These are phyloP conservation scores for Pichia kudriavzevii DNA, from an alignment of 1,139 yeast genomes.

Conservation along the genomic window DNA sequence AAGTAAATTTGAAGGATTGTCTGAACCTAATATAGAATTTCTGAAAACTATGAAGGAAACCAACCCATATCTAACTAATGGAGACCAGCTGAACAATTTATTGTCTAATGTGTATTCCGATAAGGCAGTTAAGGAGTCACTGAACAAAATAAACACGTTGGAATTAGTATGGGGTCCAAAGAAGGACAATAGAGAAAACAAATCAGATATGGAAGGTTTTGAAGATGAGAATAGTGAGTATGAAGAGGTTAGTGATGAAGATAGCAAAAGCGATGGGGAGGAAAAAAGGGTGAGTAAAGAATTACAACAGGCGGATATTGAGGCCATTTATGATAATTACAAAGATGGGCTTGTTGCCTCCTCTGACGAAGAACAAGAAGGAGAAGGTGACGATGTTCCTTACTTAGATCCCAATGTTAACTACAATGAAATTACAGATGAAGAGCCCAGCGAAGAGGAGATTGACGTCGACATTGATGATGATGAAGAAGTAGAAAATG, in stretches of 20 bases:
- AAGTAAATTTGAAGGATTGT: conserved; percentile 19
- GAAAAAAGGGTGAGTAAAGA: too few species aligned
- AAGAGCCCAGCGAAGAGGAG: conserved; percentile 30
- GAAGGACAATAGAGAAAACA: conserved; percentile 17
- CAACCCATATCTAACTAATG: conserved; percentile 43
- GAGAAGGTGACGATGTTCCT: conserved; percentile 20
- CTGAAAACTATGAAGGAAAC: conserved; percentile 24
- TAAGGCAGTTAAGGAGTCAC: conserved; percentile 39
- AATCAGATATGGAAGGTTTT: conserved; percentile 16
- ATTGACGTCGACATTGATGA: conserved; percentile 15
- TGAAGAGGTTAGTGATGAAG: conserved; percentile 13
- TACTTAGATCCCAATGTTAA: conserved; percentile 36
- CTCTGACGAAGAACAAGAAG: conserved; percentile 39
- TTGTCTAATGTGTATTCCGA: conserved; percentile 56
- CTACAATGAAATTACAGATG: conserved; percentile 58
- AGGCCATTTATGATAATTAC: conserved; percentile 35
- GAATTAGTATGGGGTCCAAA: conserved; percentile 43
- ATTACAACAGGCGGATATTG: conserved; percentile 11
- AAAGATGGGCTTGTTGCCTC: conserved; percentile 50
- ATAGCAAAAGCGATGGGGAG: conserved; percentile 13
- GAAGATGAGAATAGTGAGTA: conserved; percentile 33
- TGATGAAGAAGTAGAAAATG: background rate
- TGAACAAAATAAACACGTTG: conserved; percentile 46
- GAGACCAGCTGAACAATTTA: conserved; percentile 36
- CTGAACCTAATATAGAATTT: conserved; percentile 26